Conservation (phyloP, 192 early-diverging fungal genomes). For the Mortierella claussenii region DNA sequence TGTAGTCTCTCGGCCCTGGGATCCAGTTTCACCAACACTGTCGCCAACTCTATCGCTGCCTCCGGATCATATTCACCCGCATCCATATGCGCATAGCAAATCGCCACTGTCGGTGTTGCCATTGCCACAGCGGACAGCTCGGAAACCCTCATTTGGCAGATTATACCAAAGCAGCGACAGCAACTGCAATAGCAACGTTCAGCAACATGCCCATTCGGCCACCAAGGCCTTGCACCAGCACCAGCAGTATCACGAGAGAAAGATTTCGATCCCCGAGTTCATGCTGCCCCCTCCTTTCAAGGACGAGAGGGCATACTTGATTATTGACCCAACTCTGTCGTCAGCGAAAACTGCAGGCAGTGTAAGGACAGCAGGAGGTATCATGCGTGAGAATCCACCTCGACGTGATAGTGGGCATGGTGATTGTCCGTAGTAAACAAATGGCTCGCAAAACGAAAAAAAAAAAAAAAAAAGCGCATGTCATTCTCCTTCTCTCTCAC, state of each 20-base stretch:
- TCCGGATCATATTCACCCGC: too few relatives aligned
- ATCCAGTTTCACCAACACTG: too few relatives aligned
- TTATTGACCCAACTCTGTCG: slow-evolving; percentile 14
- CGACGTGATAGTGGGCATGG: slow-evolving; percentile 48
- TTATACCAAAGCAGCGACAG: not conserved
- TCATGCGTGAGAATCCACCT: slow-evolving; percentile 21
- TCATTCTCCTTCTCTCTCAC: not conserved
- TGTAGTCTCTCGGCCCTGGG: too few relatives aligned
- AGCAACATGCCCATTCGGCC: too few relatives aligned
- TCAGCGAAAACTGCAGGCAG: not conserved
- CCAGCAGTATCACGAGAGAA: slow-evolving; percentile 39
- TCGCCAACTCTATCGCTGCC: too few relatives aligned
- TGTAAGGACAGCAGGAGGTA: not conserved
- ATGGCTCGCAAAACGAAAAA: not conserved
- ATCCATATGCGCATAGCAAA: too few relatives aligned
- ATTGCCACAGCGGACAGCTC: too few relatives aligned
- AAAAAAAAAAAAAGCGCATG: not conserved
- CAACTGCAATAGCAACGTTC: not conserved
- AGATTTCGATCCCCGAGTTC: slow-evolving; percentile 46
- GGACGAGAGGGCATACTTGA: slow-evolving; percentile 32
- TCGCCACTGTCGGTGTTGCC: too few relatives aligned
- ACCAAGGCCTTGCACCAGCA: too few relatives aligned
- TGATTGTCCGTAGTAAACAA: slow-evolving; percentile 7
- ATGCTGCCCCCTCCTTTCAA: slow-evolving; percentile 26
- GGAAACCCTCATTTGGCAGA: too few relatives aligned